phyloP scores from a whole-genome alignment of 2,329 filamentous ascomycete species.

The Fusarium pininemorale region DNA sequence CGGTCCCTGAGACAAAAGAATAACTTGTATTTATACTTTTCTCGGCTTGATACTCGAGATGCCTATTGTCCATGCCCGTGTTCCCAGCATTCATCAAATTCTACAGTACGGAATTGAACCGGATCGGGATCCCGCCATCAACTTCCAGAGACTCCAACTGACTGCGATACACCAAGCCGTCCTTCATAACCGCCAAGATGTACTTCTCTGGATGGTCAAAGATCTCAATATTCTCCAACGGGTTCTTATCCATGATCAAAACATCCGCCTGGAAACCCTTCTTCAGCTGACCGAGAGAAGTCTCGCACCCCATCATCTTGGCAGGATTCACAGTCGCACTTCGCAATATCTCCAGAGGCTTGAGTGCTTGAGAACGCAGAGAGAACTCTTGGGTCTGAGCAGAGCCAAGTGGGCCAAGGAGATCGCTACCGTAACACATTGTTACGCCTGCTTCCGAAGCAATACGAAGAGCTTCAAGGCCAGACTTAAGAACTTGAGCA shows the following conservation, averaged over 20 bases:
- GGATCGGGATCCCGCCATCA: background rate
- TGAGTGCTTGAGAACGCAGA: background rate
- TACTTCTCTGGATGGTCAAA: background rate
- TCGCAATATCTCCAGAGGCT: background rate
- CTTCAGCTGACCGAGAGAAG: background rate
- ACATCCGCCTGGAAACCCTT: background rate
- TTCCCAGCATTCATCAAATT: rapidly evolving
- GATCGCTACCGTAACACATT: background rate
- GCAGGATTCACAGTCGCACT: background rate
- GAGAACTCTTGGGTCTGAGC: background rate
- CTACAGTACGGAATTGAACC: background rate
- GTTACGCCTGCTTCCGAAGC: background rate
- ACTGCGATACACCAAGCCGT: background rate
- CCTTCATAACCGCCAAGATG: background rate
- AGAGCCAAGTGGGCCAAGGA: background rate
- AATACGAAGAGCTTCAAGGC: background rate
- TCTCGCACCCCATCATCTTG: background rate
- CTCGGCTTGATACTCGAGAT: no score
- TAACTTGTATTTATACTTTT: background rate
- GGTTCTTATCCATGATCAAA: background rate
- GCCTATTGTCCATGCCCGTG: no score
- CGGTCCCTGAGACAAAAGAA: rapidly evolving
- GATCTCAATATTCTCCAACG: background rate
- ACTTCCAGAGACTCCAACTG: background rate
- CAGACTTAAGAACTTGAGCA: background rate